phyloP scores from a whole-genome alignment of 352 stramenopile genomes.

The Thraustotheca clavata region DNA sequence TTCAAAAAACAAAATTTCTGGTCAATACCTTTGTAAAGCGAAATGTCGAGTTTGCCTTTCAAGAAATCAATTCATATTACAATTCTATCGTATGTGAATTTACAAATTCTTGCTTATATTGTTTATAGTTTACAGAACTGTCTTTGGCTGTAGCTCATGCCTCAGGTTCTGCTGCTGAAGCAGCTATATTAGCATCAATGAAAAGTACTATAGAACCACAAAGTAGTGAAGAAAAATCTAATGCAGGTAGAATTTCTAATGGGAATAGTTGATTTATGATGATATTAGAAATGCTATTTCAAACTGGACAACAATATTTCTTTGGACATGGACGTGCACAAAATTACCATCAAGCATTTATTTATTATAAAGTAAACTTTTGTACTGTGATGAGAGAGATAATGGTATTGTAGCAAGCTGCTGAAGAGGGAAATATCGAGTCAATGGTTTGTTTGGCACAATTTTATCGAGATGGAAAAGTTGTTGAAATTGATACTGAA shows the following conservation, averaged over 20 bases:
- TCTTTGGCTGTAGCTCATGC: slow-evolving; percentile 50
- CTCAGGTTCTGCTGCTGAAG: slow-evolving; percentile 11
- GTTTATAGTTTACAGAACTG: slow-evolving; percentile 55
- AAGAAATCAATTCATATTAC: slow-evolving; percentile 83
- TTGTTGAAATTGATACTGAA: slow-evolving; percentile 43
- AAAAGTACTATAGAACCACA: background rate
- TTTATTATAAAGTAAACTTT: slow-evolving; percentile 43
- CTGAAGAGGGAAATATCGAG: slow-evolving; percentile 31
- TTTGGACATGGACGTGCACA: slow-evolving; percentile 44
- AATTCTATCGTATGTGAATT: slow-evolving; percentile 36
- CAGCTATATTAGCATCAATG: slow-evolving; percentile 1
- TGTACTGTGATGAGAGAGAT: background rate
- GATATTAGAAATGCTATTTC: slow-evolving; percentile 28
- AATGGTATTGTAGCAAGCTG: slow-evolving; percentile 32
- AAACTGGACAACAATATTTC: slow-evolving; percentile 42
- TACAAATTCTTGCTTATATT: background rate
- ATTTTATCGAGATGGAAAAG: slow-evolving; percentile 42
- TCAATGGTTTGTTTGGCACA: slow-evolving; percentile 57
- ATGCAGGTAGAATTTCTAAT: background rate
- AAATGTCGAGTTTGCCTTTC: slow-evolving; percentile 68
- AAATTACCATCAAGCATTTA: slow-evolving; percentile 33
- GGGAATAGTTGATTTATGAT: background rate
- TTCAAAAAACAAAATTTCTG: slow-evolving; percentile 50
- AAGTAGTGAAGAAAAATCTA: background rate
- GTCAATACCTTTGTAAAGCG: slow-evolving; percentile 72